Conservation (phyloP, 495 filamentous ascomycete species). For the Aspergillus bertholletiae region DNA sequence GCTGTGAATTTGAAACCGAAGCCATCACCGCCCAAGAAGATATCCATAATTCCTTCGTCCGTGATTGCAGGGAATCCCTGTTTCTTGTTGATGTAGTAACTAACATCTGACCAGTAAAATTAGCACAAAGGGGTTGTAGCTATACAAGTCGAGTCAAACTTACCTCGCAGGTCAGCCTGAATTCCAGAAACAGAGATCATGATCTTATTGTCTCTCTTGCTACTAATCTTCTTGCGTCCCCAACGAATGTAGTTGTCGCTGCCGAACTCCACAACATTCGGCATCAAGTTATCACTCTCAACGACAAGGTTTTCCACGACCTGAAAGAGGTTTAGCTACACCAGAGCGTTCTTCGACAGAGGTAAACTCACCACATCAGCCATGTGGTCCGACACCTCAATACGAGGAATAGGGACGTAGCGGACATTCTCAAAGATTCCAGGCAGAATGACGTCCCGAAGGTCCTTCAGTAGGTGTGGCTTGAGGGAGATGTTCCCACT, state of each 20-base stretch:
- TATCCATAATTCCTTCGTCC: constrained; percentile 86
- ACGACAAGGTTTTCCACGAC: constrained; percentile 91
- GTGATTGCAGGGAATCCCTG: constrained; percentile 89
- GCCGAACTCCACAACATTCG: constrained; percentile 86
- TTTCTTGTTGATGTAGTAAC: constrained; percentile 95
- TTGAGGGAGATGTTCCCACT: constrained; percentile 87
- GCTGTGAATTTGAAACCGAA: constrained; percentile 91
- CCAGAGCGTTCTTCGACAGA: background rate
- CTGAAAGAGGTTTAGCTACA: constrained; percentile 4
- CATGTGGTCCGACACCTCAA: constrained; percentile 84
- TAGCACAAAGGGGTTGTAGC: constrained; percentile 2
- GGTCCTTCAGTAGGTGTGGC: constrained; percentile 83
- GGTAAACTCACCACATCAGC: constrained; percentile 60
- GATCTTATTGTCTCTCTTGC: constrained; percentile 73
- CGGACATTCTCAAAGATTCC: constrained; percentile 79
- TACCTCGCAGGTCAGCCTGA: constrained; percentile 50
- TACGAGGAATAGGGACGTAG: constrained; percentile 91
- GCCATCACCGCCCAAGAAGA: constrained; percentile 82
- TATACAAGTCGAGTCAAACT: background rate
- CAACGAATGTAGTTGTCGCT: constrained; percentile 95
- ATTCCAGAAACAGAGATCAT: constrained; percentile 83
- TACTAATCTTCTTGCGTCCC: constrained; percentile 82
- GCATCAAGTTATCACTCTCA: constrained; percentile 95
- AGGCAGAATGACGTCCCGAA: constrained; percentile 83
- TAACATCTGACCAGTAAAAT: constrained; percentile 56